Percentiles rank a stretch among this genome's conserved stretches.
Conservation (phyloP, 106 monocot genomes). For the Agapanthus africanus region DNA sequence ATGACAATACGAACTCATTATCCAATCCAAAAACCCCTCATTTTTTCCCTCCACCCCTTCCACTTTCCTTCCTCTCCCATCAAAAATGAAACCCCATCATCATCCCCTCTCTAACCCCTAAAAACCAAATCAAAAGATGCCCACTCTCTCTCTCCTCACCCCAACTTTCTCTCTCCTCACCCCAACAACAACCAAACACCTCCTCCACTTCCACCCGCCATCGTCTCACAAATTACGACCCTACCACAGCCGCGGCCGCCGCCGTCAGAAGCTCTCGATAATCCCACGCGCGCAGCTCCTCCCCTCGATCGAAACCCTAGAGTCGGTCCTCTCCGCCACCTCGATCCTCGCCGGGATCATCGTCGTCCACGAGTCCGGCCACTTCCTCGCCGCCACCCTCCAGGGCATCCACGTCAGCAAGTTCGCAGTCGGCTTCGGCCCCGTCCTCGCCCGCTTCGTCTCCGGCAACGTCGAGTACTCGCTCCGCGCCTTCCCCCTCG, state of each 20-base stretch:
- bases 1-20: too few species aligned
- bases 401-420: constrained; percentile 80
- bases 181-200: too few species aligned
- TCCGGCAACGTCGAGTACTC: constrained; percentile 72
- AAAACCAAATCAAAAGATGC: too few species aligned
- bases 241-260: neutral
- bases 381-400: constrained; percentile 78
- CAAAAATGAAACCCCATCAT: too few species aligned
- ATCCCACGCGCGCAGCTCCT: neutral
- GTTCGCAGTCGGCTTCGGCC: constrained; percentile 92
- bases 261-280: constrained; percentile 6
- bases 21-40: too few species aligned
- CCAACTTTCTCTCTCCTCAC: too few species aligned
- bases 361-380: constrained; percentile 87
- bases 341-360: constrained; percentile 85
- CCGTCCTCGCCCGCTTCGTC: constrained; percentile 59
- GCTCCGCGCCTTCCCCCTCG: constrained; percentile 87
- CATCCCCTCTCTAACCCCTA: too few species aligned
- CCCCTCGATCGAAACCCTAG: constrained; percentile 18
- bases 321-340: constrained; percentile 60
- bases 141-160: too few species aligned
- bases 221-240: neutral
- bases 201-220: neutral
- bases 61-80: too few species aligned
- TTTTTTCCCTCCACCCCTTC: too few species aligned